A percentile compares a stretch with the other conserved stretches of the same genome.
These are phyloP conservation scores for Sphaerobolus stellatus DNA, from an alignment of 1,284 basidiomycete species.

Conservation along the genomic window DNA sequence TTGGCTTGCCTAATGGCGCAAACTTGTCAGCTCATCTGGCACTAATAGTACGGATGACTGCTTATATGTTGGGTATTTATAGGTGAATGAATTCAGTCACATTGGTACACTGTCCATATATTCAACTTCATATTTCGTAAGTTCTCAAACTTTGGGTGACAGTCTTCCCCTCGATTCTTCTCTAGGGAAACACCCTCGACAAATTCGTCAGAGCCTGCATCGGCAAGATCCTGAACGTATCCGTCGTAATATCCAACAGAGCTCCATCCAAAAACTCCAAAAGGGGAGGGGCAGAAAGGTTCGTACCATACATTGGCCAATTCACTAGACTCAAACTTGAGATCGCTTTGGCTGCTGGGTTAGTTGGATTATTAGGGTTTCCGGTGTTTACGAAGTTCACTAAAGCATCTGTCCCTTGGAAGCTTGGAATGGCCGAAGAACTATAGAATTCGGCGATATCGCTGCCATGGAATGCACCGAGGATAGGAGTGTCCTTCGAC, in stretches of 20 bases:
- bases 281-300: constrained; percentile 5
- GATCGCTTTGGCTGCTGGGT: neutral
- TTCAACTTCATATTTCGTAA: no score
- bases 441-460: constrained; percentile 23
- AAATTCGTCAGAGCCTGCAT: constrained; percentile 4
- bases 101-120: no score
- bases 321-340: constrained; percentile 9
- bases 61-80: no score
- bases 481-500: constrained; percentile 38
- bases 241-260: constrained; percentile 17
- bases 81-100: no score
- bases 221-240: constrained; percentile 15
- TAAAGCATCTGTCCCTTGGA: constrained; percentile 20
- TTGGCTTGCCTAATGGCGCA: no score
- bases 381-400: constrained; percentile 8
- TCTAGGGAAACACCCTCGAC: constrained; percentile 5
- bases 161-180: no score
- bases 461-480: constrained; percentile 38
- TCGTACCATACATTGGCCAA: constrained; percentile 17
- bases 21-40: no score
- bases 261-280: constrained; percentile 20
- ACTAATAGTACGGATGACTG: no score
- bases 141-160: no score
- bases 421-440: constrained; percentile 13
- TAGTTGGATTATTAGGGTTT: constrained; percentile 9